Base-by-base conservation (phyloP, 352 stramenopile genomes). In the Globisporangium megalacanthum region DNA sequence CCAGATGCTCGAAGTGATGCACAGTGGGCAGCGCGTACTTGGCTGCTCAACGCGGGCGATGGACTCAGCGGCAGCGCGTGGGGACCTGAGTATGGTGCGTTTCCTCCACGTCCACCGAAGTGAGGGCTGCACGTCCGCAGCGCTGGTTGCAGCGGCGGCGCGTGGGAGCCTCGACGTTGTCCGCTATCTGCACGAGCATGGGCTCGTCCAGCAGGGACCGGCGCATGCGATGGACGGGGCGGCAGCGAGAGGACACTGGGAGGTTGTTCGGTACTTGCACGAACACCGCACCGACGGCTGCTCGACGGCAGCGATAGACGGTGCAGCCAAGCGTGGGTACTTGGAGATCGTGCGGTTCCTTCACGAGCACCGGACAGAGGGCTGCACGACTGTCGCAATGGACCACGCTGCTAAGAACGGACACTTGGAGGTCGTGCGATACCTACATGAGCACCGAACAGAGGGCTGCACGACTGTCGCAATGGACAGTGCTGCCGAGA, bases 161-260 rank as follows among this genome's bases (percentile, higher is more conserved):
- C 25, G 7, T 5, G 39, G 17, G 6, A 20, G n/a, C 31, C 33
- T 58, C 52, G 25, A 51, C 25, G 35, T 51, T 25, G 22, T 58
- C 17, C 14, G 13, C 20, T 56, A 39, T 7, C 25, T 56, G 20
- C 37, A 49, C 13, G 51, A 39, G 6, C 22, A 49, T 25, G 39
- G 39, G 39, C 39, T 45, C 11, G 39, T 45, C 17, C 39, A 9
- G 20, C 4, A 35, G 3, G 25, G 25, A 29, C 4, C 25, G 25
- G 25, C 25, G 25, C 25, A 29, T 29, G 55, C 55, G 13, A 54
- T 61, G 45, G 35, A 55, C 20, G 13, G 39, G 11, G 55, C 55
- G 9, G 47, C 47, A 15, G 37, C 20, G 35, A 50, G 49, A 20
- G 55, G 46, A 4, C 36, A 49, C 10, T 22, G 49, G 6, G 55